Conservation (phyloP, 108 stramenopile genomes). For the Stephanodiscus minutulus region DNA sequence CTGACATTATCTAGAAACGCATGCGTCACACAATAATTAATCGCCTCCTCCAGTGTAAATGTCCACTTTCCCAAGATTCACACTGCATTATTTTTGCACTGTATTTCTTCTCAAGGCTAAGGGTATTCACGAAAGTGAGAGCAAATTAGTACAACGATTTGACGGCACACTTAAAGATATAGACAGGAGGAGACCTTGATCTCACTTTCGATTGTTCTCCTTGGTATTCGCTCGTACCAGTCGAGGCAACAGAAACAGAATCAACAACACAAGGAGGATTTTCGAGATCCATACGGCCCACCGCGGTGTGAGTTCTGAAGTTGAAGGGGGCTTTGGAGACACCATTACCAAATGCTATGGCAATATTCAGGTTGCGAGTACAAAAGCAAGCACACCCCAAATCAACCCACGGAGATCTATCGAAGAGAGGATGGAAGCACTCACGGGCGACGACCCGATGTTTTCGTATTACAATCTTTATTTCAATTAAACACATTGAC, state of each 20-base stretch:
- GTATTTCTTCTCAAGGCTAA: constrained; percentile 14
- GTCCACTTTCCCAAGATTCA: not conserved
- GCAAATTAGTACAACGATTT: not conserved
- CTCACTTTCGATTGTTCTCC: constrained; percentile 10
- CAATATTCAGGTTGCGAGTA: no score
- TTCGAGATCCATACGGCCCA: constrained; percentile 19
- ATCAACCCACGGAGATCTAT: no score
- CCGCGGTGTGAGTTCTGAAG: not conserved
- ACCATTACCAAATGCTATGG: constrained; percentile 16
- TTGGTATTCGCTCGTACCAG: constrained; percentile 17
- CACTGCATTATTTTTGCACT: constrained; percentile 3
- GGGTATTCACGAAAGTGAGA: not conserved
- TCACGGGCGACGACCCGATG: no score
- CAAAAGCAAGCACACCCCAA: no score
- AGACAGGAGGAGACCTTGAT: not conserved
- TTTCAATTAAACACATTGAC: no score
- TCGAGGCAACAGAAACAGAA: constrained; percentile 10
- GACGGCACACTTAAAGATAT: not conserved
- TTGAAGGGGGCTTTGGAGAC: not conserved
- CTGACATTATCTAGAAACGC: constrained; percentile 14
- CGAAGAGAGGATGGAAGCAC: no score
- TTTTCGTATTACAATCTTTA: no score
- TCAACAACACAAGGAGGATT: constrained; percentile 16
- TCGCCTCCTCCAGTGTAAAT: constrained; percentile 14
- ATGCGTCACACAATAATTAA: constrained; percentile 20